phyloP scores from a whole-genome alignment of 345 rosid genomes.

The Heritiera littoralis region DNA sequence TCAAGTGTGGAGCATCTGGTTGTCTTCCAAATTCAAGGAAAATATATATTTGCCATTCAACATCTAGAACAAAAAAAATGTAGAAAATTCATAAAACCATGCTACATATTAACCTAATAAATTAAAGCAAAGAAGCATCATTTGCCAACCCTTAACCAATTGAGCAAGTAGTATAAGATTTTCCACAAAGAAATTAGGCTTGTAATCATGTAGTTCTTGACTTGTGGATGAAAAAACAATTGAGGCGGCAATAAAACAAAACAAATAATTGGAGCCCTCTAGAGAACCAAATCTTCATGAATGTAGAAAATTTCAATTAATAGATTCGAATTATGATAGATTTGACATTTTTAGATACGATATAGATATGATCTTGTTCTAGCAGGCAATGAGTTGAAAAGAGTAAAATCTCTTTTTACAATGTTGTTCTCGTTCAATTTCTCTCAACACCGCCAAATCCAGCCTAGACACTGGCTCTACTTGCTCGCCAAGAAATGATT shows the following conservation, averaged over 20 bases:
- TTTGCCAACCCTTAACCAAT: neutral
- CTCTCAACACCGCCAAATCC: neutral
- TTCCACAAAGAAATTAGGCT: neutral
- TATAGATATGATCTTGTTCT: too few species aligned
- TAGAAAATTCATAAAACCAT: neutral
- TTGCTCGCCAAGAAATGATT: constrained; percentile 23
- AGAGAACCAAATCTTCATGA: neutral
- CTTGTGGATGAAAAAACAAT: too few species aligned
- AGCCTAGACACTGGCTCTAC: constrained; percentile 20
- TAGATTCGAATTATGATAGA: neutral
- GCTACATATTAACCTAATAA: neutral
- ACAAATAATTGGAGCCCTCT: too few species aligned
- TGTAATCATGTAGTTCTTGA: neutral
- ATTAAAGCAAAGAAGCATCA: neutral
- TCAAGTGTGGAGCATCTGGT: neutral
- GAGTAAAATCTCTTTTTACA: neutral
- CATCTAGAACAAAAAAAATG: neutral
- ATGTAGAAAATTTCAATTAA: neutral
- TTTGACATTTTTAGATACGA: too few species aligned
- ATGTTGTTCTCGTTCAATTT: neutral
- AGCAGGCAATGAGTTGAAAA: neutral
- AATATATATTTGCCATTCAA: neutral
- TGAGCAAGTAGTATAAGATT: neutral
- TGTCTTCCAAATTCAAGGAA: neutral
- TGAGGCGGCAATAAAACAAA: too few species aligned